Conservation (phyloP, 2,329 filamentous ascomycete genomes). For the Lizonia empirigonia region DNA sequence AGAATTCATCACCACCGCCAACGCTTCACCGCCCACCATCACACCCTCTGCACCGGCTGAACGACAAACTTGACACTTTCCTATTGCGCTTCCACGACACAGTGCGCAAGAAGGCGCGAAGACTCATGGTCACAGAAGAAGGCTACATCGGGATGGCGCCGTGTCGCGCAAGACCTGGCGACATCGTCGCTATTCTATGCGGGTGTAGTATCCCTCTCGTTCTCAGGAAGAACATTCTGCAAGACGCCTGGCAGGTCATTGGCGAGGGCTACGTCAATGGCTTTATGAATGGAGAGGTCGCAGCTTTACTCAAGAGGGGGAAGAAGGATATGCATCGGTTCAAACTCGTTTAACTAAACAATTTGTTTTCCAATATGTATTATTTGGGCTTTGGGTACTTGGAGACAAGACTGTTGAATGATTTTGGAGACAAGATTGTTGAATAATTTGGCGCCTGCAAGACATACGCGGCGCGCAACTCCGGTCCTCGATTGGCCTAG, state of each 20-base stretch:
- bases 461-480: no score
- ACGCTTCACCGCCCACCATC: conserved; percentile 22
- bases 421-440: no score
- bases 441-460: no score
- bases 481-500: no score
- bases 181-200: conserved; percentile 40
- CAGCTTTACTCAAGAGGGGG: conserved; percentile 18
- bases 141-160: conserved; percentile 38
- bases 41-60: conserved; percentile 22
- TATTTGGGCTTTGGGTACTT: no score
- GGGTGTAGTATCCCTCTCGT: conserved; percentile 48
- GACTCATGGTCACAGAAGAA: conserved; percentile 34
- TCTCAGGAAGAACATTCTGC: conserved; percentile 21
- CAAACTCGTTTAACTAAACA: no score
- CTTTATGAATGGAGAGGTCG: conserved; percentile 38
- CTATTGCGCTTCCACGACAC: conserved; percentile 39
- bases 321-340: conserved; percentile 17
- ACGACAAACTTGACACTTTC: conserved; percentile 31
- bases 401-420: no score
- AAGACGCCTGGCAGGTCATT: conserved; percentile 33
- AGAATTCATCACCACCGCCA: conserved; percentile 5
- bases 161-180: conserved; percentile 34
- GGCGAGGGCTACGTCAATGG: conserved; percentile 38
- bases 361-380: no score
- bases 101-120: conserved; percentile 37